Conservation (phyloP, 305 asterid genomes). For the Withania somnifera region DNA sequence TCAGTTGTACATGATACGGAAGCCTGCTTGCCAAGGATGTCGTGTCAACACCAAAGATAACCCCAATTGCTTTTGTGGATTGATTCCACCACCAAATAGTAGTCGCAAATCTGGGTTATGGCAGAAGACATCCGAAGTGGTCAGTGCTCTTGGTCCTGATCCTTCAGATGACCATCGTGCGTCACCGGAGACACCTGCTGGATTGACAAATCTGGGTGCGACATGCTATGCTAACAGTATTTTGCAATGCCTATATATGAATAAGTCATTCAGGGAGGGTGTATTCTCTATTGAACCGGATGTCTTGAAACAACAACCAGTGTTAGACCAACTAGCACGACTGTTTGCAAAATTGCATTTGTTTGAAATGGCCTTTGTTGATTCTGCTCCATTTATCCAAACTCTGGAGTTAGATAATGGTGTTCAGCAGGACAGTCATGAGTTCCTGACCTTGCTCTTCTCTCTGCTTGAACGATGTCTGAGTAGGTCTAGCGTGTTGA, state of each 20-base stretch:
- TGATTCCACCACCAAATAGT: conserved; percentile 73
- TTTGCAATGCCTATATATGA: conserved; percentile 86
- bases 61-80: conserved; percentile 95
- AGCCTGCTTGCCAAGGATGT: conserved; percentile 91
- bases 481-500: conserved; percentile 63
- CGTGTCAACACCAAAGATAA: conserved; percentile 92
- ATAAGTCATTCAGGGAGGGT: conserved; percentile 79
- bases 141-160: conserved; percentile 76
- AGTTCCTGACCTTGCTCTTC: conserved; percentile 85
- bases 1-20: conserved; percentile 75
- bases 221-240: conserved; percentile 99
- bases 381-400: conserved; percentile 91
- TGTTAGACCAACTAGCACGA: conserved; percentile 65
- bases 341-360: conserved; percentile 87
- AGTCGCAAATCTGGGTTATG: conserved; percentile 90
- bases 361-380: conserved; percentile 86
- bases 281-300: conserved; percentile 80
- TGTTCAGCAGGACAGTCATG: conserved; percentile 98
- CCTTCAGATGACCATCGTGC: conserved; percentile 68
- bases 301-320: conserved; percentile 62
- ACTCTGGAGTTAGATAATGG: conserved; percentile 88
- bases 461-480: conserved; percentile 85
- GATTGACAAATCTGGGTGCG: conserved; percentile 96
- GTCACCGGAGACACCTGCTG: conserved; percentile 76
- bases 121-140: conserved; percentile 90